phyloP scores from a whole-genome alignment of 768 basidiomycete species.

The Kwoniella sp. region DNA sequence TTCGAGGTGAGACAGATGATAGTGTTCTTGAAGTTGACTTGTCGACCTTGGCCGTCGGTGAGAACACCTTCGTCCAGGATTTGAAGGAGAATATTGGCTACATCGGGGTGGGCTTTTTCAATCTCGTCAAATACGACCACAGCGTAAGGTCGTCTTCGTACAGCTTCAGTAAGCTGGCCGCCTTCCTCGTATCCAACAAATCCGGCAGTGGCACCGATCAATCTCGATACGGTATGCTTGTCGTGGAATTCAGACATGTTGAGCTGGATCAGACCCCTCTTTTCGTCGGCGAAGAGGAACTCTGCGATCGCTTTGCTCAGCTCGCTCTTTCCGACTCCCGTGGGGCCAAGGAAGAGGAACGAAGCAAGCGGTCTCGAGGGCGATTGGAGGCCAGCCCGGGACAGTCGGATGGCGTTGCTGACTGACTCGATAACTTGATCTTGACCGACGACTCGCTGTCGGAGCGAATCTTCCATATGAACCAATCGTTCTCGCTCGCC shows the following conservation, averaged over 20 bases:
- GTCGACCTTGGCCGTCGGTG: slow-evolving; percentile 88
- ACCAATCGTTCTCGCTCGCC: slow-evolving; percentile 88
- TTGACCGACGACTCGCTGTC: slow-evolving; percentile 80
- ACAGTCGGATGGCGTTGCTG: slow-evolving; percentile 87
- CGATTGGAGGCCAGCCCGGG: slow-evolving; percentile 84
- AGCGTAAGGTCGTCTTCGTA: slow-evolving; percentile 87
- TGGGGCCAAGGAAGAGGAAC: slow-evolving; percentile 69
- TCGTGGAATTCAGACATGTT: slow-evolving; percentile 98
- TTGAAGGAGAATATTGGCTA: slow-evolving; percentile 85
- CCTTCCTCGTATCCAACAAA: slow-evolving; percentile 89
- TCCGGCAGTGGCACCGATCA: slow-evolving; percentile 91
- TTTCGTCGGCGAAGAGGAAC: slow-evolving; percentile 88
- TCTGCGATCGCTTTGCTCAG: slow-evolving; percentile 82
- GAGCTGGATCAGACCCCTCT: slow-evolving; percentile 80
- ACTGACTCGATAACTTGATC: slow-evolving; percentile 82
- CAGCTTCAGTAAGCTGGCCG: slow-evolving; percentile 83
- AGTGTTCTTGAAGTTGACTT: slow-evolving; percentile 93
- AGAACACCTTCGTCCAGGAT: slow-evolving; percentile 86
- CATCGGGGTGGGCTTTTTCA: slow-evolving; percentile 91
- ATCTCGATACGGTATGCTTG: slow-evolving; percentile 82
- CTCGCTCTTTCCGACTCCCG: slow-evolving; percentile 69
- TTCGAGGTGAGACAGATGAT: slow-evolving; percentile 90
- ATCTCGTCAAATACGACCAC: slow-evolving; percentile 72
- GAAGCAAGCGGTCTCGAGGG: slow-evolving; percentile 88
- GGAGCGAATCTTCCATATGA: slow-evolving; percentile 84